Evolutionary conservation across 768 basidiomycete species (phyloP).

Genomic region (Clitopilus passeckerianus): DNA sequence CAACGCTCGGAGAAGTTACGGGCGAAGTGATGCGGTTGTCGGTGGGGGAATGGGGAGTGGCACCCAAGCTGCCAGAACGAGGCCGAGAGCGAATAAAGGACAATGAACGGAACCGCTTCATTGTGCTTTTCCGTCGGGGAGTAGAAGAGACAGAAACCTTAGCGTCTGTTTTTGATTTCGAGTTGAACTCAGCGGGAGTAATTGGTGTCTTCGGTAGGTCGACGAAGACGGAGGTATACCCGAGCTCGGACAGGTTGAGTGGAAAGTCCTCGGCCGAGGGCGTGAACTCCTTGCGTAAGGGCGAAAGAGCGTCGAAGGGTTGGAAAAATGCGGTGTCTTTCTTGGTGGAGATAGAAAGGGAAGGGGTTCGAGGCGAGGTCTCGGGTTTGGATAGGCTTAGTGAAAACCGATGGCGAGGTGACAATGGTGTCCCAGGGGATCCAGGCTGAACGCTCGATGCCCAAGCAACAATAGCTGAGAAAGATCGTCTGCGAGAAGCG

Average conservation of each 20-base stretch:
- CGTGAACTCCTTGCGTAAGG: slow-evolving; percentile 37
- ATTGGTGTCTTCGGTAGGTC: slow-evolving; percentile 49
- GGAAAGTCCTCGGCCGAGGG: slow-evolving; percentile 42
- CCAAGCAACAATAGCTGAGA: slow-evolving; percentile 54
- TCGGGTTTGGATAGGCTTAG: slow-evolving; percentile 21
- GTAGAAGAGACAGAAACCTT: not conserved
- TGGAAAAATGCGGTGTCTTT: slow-evolving; percentile 22
- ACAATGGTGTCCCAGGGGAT: slow-evolving; percentile 45
- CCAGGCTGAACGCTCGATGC: slow-evolving; percentile 65
- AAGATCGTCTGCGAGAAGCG: slow-evolving; percentile 32
- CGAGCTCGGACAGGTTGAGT: slow-evolving; percentile 52
- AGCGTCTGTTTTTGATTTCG: not conserved
- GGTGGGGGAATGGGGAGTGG: not conserved
- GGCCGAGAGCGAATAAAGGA: slow-evolving; percentile 39
- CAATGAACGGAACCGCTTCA: slow-evolving; percentile 49
- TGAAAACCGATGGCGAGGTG: slow-evolving; percentile 32
- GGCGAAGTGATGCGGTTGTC: slow-evolving; percentile 13
- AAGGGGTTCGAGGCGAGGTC: slow-evolving; percentile 19
- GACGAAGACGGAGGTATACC: slow-evolving; percentile 65
- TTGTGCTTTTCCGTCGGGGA: slow-evolving; percentile 12
- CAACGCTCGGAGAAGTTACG: slow-evolving; percentile 7
- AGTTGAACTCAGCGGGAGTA: slow-evolving; percentile 29
- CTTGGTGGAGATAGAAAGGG: slow-evolving; percentile 19
- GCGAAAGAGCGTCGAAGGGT: slow-evolving; percentile 43
- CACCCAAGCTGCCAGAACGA: slow-evolving; percentile 15